Base-by-base conservation (phyloP, 768 basidiomycete species). In the Galerina sulciceps region DNA sequence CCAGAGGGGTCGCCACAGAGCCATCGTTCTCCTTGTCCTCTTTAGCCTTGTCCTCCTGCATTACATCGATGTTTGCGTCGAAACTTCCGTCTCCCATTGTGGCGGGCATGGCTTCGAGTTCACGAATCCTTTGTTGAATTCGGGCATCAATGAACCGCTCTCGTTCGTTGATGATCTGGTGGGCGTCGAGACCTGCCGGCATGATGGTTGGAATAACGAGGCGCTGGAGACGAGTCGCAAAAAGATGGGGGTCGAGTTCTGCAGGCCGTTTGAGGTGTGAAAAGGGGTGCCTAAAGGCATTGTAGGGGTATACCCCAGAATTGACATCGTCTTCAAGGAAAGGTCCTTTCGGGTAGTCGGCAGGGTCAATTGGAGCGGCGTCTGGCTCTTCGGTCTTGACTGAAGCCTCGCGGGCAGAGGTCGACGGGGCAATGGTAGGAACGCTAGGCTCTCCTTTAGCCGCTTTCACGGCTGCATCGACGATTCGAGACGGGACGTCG, bases 141-240 rank as follows among this genome's bases (percentile, higher is more conserved):
- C 96, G 87, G 4, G 91, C 90, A 67, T 97, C 93, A 55, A 99
- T 86, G 72, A 87, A 96, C 10, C 93, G 85, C 63, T 96, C 93
- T 6, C 96, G 87, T 74, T 99, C 97, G 62, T 93, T 90, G 67
- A 95, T 81, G 59, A 98, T 83, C 63, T 93, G 86, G 65, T 96
- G 90, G 3, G 96, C 92, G 71, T 99, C 97, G 31, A 99, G 85
- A 14, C 96, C 96, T 10, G 82, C 76, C 0, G 97, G 96, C 86
- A 93, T 92, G 60, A 98, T 77, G 6, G 91, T 91, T 0, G 97
- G 97, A 17, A 99, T 81, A 42, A 98, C 76, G 20, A 94, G 82
- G 3, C 91, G 83, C 67, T 93, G 91, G 26, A 93, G 79, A 35
- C 89, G 87, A 26, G 89, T 89, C 1, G 87, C 85, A 64, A 85